phyloP scores from a whole-genome alignment of 805 yeast species.

The Hanseniaspora thailandica region DNA sequence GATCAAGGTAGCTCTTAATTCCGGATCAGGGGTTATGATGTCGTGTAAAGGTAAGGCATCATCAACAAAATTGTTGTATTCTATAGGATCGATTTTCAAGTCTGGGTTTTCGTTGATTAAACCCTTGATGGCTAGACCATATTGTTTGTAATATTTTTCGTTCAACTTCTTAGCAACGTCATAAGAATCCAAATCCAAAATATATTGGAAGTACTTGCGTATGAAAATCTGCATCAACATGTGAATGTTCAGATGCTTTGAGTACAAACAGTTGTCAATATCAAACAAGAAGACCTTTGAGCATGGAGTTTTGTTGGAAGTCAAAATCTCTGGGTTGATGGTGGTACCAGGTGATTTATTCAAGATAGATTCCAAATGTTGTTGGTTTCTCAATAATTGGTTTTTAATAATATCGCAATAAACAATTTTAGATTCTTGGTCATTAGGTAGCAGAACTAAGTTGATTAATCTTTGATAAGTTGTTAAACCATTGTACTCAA shows the following conservation, averaged over 20 bases:
- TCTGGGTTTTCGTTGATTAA: conserved; percentile 39
- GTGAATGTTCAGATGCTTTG: conserved; percentile 61
- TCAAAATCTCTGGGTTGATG: conserved; percentile 24
- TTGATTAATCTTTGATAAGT: conserved; percentile 13
- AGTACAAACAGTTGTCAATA: conserved; percentile 84
- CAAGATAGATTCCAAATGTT: conserved; percentile 26
- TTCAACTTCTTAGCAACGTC: conserved; percentile 61
- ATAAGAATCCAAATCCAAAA: conserved; percentile 49
- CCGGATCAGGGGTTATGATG: conserved; percentile 53
- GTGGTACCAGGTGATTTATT: conserved; percentile 29
- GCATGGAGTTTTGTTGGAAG: conserved; percentile 23
- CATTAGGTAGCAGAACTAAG: conserved; percentile 2
- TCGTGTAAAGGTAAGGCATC: conserved; percentile 79
- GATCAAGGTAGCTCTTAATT: conserved; percentile 42
- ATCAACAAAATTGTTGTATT: conserved; percentile 79
- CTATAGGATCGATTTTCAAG: conserved; percentile 65
- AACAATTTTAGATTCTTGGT: neutral
- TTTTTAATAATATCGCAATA: conserved; percentile 20
- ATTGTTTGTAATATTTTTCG: conserved; percentile 63
- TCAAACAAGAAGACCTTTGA: conserved; percentile 62
- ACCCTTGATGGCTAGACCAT: conserved; percentile 91
- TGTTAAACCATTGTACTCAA: conserved; percentile 10
- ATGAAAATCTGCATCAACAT: conserved; percentile 81
- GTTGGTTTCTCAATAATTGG: conserved; percentile 25
- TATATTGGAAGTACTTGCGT: conserved; percentile 63